Base-by-base conservation (phyloP, 2,329 filamentous ascomycete species). In the Didymella segeticola region DNA sequence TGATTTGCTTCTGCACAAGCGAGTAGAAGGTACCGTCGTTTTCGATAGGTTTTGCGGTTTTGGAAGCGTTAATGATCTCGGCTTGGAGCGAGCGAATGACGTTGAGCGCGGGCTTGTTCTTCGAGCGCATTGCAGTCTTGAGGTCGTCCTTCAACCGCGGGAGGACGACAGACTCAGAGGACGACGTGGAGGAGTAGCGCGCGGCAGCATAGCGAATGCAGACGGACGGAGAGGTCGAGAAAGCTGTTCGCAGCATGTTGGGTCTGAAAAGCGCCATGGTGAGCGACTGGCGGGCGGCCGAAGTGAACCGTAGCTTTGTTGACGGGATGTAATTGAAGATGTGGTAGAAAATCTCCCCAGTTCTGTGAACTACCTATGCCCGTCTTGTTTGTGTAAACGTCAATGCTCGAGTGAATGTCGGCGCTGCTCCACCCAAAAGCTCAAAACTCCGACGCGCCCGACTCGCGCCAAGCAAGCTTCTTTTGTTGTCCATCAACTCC, bases 21-120 rank as follows among this genome's bases (percentile, higher is more conserved):
- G 80, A 77, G 23, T 91, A 83, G 49, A 93, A 80, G 67, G 89
- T 84, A 59, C 83, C 81, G 72, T 93, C 89, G 19, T 85, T 89
- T 48, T 78, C 79, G 67, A 93, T 84, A n/a, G 90, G 89, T 31
- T 78, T 79, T 31, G 81, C 69, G 12, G 89, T 91, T 76, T 93
- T 93, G 71, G 86, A 88, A 27, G 88, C 86, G 74, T 92, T 93
- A 63, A 87, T 86, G 57, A 89, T 86, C 58, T 88, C 83, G 26
- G 88, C 81, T 60, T 93, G 82, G 57, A 93, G 77, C 33, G 81
- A 74, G 62, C 90, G 88, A 42, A 93, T 81, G 30, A 90, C 89
- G 31, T 83, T 78, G 22, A 93, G 83, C 2, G 88, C 85, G 22
- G 84, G 78, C 22, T 75, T 78, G 66, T 81, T 77, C 65, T 80